Conservation (phyloP, 2,329 filamentous ascomycete genomes). For the Aspergillus thermomutatus region DNA sequence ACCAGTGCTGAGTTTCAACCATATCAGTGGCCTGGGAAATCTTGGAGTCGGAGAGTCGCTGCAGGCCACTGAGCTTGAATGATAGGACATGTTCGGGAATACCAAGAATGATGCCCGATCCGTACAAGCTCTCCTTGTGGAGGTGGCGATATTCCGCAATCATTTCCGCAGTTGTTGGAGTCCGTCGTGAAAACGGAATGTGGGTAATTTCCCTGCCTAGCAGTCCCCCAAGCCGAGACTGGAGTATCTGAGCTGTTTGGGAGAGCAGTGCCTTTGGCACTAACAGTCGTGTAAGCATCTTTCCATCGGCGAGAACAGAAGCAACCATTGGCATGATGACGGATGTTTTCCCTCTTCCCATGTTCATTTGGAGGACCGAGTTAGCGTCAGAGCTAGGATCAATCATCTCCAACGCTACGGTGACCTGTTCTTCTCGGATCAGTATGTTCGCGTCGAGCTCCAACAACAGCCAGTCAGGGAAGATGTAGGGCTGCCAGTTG, state of each 20-base stretch:
- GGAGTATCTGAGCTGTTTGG: constrained; percentile 59
- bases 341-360: constrained; percentile 68
- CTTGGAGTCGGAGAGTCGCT: constrained; percentile 51
- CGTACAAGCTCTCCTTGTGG: constrained; percentile 41
- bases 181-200: constrained; percentile 57
- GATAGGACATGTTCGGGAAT: constrained; percentile 65
- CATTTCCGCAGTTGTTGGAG: constrained; percentile 29
- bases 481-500: constrained; percentile 54
- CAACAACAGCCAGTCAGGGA: constrained; percentile 63
- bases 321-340: constrained; percentile 67
- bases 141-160: constrained; percentile 36
- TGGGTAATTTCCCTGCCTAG: constrained; percentile 53
- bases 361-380: constrained; percentile 64
- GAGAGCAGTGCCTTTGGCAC: constrained; percentile 59
- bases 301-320: constrained; percentile 49
- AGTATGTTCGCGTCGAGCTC: constrained; percentile 64
- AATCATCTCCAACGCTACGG: constrained; percentile 61
- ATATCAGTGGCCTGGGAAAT: constrained; percentile 45
- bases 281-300: constrained; percentile 53
- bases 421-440: constrained; percentile 59
- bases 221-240: constrained; percentile 55
- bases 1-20: constrained; percentile 50
- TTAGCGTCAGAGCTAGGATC: constrained; percentile 51
- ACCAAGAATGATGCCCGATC: constrained; percentile 55
- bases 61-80: constrained; percentile 60